These are phyloP conservation scores for Ceratobasidium sp. DNA, from an alignment of 1,284 basidiomycete species.

Conservation along the genomic window DNA sequence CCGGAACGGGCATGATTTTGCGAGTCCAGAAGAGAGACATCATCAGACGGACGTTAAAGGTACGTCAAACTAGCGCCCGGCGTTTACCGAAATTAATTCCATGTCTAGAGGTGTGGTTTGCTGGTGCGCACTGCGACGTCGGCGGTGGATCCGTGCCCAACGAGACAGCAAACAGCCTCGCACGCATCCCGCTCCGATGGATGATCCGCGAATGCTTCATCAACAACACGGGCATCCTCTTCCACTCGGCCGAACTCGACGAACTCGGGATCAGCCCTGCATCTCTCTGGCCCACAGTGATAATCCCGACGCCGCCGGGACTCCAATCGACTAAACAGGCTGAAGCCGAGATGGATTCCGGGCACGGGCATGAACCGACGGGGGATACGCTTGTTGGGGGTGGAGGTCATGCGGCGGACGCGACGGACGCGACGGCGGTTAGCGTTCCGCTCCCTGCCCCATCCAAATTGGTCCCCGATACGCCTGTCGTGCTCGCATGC, in stretches of 20 bases:
- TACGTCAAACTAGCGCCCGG: not conserved
- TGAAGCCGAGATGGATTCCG: conserved; percentile 8
- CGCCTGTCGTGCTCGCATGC: conserved; percentile 1
- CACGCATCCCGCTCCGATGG: conserved; percentile 54
- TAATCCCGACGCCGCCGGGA: conserved; percentile 29
- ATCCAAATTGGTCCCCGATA: conserved; percentile 21
- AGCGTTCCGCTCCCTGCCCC: not conserved
- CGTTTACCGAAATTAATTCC: not conserved
- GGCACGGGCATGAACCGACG: conserved; percentile 8
- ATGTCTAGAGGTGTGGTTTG: conserved; percentile 47
- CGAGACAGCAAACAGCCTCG: conserved; percentile 47
- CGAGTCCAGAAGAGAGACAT: not conserved
- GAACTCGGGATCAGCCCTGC: conserved; percentile 50
- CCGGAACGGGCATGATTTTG: conserved; percentile 28
- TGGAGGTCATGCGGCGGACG: not conserved
- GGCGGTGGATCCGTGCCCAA: conserved; percentile 54
- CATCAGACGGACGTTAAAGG: conserved; percentile 41
- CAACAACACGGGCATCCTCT: conserved; percentile 52
- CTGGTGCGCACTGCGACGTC: conserved; percentile 51
- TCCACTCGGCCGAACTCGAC: conserved; percentile 49
- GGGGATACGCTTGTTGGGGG: not conserved
- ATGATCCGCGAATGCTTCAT: conserved; percentile 54
- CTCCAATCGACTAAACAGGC: not conserved
- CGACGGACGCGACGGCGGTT: conserved; percentile 27
- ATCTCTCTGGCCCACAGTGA: conserved; percentile 34